phyloP scores from a whole-genome alignment of 768 basidiomycete genomes.

The Lactarius vividus region DNA sequence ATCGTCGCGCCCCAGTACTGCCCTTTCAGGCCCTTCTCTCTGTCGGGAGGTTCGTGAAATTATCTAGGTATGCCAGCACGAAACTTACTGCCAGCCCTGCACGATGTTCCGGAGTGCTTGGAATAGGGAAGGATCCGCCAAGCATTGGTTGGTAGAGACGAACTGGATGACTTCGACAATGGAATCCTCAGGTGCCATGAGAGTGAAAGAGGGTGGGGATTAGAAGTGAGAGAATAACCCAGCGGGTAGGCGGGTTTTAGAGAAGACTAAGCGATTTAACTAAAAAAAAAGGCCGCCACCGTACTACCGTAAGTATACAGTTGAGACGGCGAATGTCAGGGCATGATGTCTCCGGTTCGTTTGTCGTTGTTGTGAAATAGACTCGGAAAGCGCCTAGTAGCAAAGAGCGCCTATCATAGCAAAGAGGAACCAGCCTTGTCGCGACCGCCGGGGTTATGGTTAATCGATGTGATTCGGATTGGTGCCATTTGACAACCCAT shows the following conservation, averaged over 20 bases:
- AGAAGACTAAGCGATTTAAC: neutral
- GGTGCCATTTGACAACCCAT: neutral
- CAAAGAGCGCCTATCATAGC: too few relatives aligned
- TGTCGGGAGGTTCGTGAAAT: neutral
- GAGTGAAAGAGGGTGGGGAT: neutral
- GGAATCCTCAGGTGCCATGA: neutral
- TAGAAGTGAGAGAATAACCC: neutral
- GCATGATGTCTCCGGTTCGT: neutral
- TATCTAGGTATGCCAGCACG: neutral
- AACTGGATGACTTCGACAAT: conserved; percentile 13
- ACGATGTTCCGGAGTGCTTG: neutral
- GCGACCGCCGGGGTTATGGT: too few relatives aligned
- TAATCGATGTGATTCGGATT: neutral
- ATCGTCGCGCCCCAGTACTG: conserved; percentile 16
- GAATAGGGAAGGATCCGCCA: conserved; percentile 7
- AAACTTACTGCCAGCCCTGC: conserved; percentile 15
- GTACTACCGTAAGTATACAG: neutral
- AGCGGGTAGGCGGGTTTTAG: neutral
- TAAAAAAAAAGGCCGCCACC: neutral
- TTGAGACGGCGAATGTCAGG: too few relatives aligned
- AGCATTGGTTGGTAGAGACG: neutral
- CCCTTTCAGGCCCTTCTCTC: conserved; percentile 9
- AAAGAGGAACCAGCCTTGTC: too few relatives aligned
- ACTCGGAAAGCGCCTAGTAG: neutral
- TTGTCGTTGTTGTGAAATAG: neutral